Conservation (phyloP, 202 grass and related monocot genomes). For the Elaeis oleifera region DNA sequence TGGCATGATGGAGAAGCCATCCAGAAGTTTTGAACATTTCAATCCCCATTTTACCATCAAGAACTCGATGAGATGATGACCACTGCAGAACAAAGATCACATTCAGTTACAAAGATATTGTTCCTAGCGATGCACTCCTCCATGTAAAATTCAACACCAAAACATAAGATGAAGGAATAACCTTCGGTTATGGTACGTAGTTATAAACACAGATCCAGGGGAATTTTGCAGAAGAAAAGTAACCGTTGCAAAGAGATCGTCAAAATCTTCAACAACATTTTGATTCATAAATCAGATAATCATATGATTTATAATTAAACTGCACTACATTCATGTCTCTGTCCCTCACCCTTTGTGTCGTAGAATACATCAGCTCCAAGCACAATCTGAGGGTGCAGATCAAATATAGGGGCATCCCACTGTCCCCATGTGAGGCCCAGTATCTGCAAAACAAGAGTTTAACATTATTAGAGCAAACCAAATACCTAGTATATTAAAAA, state of each 20-base stretch:
- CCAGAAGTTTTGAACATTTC: constrained; percentile 65
- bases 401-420: constrained; percentile 50
- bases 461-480: not conserved
- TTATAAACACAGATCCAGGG: constrained; percentile 59
- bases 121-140: not conserved
- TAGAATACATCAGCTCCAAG: constrained; percentile 85
- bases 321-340: not conserved
- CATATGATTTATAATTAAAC: not conserved
- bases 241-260: constrained; percentile 61
- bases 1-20: constrained; percentile 74
- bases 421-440: constrained; percentile 75
- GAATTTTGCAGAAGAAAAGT: constrained; percentile 62
- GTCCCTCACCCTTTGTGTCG: constrained; percentile 46
- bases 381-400: constrained; percentile 67
- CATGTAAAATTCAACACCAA: not conserved
- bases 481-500: not conserved
- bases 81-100: constrained; percentile 32
- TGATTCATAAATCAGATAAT: not conserved
- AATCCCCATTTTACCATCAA: constrained; percentile 90
- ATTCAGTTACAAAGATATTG: too few relatives aligned
- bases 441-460: constrained; percentile 33
- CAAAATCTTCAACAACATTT: constrained; percentile 49
- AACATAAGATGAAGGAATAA: constrained; percentile 7
- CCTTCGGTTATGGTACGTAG: constrained; percentile 82
- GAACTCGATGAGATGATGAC: constrained; percentile 83